phyloP scores from a whole-genome alignment of 305 asterid species.

The Rubia peregrina region DNA sequence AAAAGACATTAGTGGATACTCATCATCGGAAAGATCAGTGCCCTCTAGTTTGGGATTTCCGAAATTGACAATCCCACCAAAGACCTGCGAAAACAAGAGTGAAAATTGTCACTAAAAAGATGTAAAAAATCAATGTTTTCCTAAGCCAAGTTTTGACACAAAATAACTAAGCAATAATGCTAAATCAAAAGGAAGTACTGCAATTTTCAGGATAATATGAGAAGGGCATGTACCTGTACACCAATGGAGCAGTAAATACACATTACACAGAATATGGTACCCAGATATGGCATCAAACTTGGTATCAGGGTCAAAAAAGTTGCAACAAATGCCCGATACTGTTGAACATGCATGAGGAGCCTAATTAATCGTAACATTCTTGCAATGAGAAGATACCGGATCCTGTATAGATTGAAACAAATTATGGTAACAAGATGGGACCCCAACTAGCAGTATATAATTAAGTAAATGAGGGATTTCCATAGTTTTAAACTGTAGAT shows the following conservation, averaged over 20 bases:
- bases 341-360: constrained; percentile 81
- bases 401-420: constrained; percentile 46
- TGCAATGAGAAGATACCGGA: constrained; percentile 94
- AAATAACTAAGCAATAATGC: background rate
- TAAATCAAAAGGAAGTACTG: background rate
- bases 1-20: constrained; percentile 65
- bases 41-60: constrained; percentile 71
- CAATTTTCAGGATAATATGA: background rate
- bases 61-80: constrained; percentile 82
- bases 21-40: constrained; percentile 69
- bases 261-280: constrained; percentile 80
- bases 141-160: background rate
- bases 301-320: constrained; percentile 91
- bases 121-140: background rate
- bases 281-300: constrained; percentile 92
- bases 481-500: background rate
- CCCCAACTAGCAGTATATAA: background rate
- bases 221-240: constrained; percentile 57
- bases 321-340: constrained; percentile 91
- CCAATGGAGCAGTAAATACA: constrained; percentile 93
- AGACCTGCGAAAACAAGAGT: constrained; percentile 45
- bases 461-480: background rate
- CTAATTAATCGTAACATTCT: constrained; percentile 89
- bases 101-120: background rate
- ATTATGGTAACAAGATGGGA: background rate